Base-by-base conservation (phyloP, 768 basidiomycete genomes). In the Roridomyces roridus region DNA sequence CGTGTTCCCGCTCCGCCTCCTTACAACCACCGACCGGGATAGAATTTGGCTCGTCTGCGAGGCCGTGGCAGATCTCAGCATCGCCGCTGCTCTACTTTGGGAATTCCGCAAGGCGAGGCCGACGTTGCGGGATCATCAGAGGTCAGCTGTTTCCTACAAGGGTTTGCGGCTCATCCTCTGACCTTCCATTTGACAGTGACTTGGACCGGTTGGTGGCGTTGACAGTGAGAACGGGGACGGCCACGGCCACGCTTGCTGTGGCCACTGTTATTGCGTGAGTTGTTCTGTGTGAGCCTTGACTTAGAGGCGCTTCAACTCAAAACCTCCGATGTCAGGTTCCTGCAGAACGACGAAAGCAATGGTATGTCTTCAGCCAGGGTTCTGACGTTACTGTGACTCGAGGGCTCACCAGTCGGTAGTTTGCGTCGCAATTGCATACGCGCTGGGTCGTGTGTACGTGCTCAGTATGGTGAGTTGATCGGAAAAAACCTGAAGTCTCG, bases 391-490 rank as follows among this genome's bases (percentile, higher is more conserved):
- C 34, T 17, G 34, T 9, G 9, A 17, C 34, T 9, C 34, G 34
- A 9, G 10, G 34, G 34, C 34, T 35, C 34, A 35, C 34, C 17
- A 17, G 34, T 47, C 41, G 26, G 34, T 28, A 55, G 53, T 55
- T 39, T 47, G 37, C 45, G 52, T 50, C 9, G 48, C 37, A 29
- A 50, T 50, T 39, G 48, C 48, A 31, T 50, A 50, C 25, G 28
- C 39, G 28, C 45, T 55, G 24, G 53, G 53, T 44, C 53, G 53
- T 11, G 45, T 55, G 45, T 54, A 54, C 36, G 20, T 55, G 45
- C 45, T 55, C 45, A 55, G 45, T 47, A 46, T 55, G 53, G 53
- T 55, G 37, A 44, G 45, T 20, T 47, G 26, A n/a, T n/a, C n/a
- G n/a, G n/a, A n/a, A n/a, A n/a, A n/a, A n/a, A n/a, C n/a, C n/a